These are phyloP conservation scores for Jackrogersella multiformis DNA, from an alignment of 495 filamentous ascomycete genomes.

Conservation along the genomic window DNA sequence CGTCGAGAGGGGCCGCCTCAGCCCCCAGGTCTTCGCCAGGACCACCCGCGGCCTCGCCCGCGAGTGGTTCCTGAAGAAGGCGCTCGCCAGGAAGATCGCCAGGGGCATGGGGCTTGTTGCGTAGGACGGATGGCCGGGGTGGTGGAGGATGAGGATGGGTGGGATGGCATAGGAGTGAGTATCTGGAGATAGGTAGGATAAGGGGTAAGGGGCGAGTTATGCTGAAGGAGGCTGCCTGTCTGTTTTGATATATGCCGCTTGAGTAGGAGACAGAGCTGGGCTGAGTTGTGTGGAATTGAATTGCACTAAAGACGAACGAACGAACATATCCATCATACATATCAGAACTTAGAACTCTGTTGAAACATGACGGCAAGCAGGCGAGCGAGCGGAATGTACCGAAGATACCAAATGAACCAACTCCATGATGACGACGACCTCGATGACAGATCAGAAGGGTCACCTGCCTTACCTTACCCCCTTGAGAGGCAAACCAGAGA, in stretches of 20 bases:
- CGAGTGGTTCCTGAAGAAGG: constrained; percentile 91
- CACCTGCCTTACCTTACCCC: too few relatives aligned
- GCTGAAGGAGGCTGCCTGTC: too few relatives aligned
- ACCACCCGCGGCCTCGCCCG: constrained; percentile 82
- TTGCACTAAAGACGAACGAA: neutral
- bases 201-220: too few relatives aligned
- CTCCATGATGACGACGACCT: neutral
- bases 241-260: too few relatives aligned
- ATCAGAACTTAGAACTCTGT: too few relatives aligned
- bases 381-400: neutral
- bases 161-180: too few relatives aligned
- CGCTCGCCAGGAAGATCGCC: constrained; percentile 87
- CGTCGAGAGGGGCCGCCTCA: constrained; percentile 81
- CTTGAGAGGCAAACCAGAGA: neutral
- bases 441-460: neutral
- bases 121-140: neutral
- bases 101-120: constrained; percentile 74
- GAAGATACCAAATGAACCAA: neutral
- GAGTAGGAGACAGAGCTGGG: neutral
- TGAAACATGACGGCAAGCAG: too few relatives aligned
- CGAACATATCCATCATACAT: too few relatives aligned
- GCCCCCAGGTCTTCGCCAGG: constrained; percentile 82
- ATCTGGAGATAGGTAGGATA: too few relatives aligned
- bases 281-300: neutral
- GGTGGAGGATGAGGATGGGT: neutral